Evolutionary conservation across 345 rosid genomes (phyloP).

Genomic region (Nasturtium officinale): DNA sequence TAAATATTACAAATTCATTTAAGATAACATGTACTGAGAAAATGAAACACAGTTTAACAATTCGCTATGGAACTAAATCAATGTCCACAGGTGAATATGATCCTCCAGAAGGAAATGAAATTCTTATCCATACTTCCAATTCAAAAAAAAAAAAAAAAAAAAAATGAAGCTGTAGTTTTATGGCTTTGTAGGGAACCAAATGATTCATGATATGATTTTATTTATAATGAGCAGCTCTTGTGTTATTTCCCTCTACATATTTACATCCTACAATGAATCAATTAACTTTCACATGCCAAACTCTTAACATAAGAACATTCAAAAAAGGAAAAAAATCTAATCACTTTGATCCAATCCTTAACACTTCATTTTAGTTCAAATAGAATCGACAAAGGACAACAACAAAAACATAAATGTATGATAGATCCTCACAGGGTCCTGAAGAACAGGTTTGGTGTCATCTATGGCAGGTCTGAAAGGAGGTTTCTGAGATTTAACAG

Average conservation of each 20-base stretch:
- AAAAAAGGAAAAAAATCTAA: neutral
- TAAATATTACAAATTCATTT: neutral
- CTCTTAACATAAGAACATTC: neutral
- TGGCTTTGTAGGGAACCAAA: neutral
- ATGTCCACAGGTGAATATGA: too few species aligned
- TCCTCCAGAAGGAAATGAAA: too few species aligned
- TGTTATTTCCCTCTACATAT: neutral
- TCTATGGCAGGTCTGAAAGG: conserved; percentile 64
- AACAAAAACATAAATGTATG: neutral
- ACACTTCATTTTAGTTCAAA: neutral
- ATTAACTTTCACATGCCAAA: neutral
- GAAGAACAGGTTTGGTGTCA: conserved; percentile 75
- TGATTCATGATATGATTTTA: neutral
- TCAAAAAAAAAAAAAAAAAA: too few species aligned
- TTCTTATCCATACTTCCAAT: too few species aligned
- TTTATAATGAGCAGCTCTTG: neutral
- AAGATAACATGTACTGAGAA: neutral
- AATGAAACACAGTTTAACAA: too few species aligned
- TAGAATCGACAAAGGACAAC: neutral
- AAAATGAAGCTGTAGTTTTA: too few species aligned
- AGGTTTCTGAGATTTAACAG: conserved; percentile 51
- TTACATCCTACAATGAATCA: neutral
- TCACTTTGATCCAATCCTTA: too few species aligned
- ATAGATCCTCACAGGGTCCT: conserved; percentile 61
- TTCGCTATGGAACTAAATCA: too few species aligned